phyloP scores from a whole-genome alignment of 2,329 filamentous ascomycete genomes.

The Tolypocladium inflatum region DNA sequence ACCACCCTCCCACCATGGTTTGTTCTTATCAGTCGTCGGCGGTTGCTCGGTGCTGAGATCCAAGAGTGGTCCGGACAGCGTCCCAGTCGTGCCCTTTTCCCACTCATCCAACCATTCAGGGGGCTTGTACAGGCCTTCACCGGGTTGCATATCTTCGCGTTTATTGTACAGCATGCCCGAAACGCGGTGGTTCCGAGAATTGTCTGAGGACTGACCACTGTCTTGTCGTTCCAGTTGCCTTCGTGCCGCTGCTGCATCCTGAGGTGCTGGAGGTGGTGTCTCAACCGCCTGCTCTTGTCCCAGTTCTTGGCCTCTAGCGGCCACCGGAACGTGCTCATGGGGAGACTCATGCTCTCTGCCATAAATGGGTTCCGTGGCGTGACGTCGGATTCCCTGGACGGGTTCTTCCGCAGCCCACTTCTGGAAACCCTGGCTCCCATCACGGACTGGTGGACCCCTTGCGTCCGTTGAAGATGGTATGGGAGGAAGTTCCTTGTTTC shows the following conservation, averaged over 20 bases:
- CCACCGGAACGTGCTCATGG: conserved; percentile 15
- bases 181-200: conserved; percentile 25
- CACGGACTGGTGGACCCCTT: background rate
- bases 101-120: conserved; percentile 61
- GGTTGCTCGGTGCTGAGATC: conserved; percentile 41
- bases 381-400: conserved; percentile 14
- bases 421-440: background rate
- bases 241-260: conserved; percentile 9
- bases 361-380: conserved; percentile 19
- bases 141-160: conserved; percentile 32
- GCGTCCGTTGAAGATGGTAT: conserved; percentile 9
- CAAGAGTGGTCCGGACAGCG: conserved; percentile 47
- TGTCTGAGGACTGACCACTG: conserved; percentile 18
- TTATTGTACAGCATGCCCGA: conserved; percentile 33
- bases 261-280: conserved; percentile 1
- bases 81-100: conserved; percentile 57
- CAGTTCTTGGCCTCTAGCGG: conserved; percentile 10
- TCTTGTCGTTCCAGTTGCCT: conserved; percentile 18
- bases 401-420: background rate
- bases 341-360: conserved; percentile 15
- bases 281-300: conserved; percentile 2
- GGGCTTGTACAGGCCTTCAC: conserved; percentile 48
- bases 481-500: conserved; percentile 23
- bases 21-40: conserved; percentile 35
- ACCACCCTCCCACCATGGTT: conserved; percentile 70